These are phyloP conservation scores for Scytalidium lignicola DNA, from an alignment of 2,329 filamentous ascomycete genomes.

Conservation along the genomic window DNA sequence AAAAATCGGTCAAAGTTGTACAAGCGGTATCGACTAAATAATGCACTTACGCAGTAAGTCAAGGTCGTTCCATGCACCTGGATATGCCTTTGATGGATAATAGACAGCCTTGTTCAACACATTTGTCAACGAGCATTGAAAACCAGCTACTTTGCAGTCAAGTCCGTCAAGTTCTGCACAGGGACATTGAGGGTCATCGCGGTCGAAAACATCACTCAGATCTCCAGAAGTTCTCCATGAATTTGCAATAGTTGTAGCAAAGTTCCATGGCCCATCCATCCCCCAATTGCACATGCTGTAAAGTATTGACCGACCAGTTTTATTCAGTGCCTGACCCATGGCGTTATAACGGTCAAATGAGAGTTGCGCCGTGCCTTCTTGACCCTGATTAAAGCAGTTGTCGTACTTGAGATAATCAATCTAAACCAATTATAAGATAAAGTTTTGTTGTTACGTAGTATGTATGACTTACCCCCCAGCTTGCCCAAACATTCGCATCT, in stretches of 20 bases:
- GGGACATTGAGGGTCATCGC: slow-evolving; percentile 32
- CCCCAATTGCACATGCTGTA: slow-evolving; percentile 38
- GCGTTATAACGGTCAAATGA: slow-evolving; percentile 30
- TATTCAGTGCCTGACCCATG: slow-evolving; percentile 23
- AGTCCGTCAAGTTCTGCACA: slow-evolving; percentile 9
- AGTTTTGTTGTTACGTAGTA: not conserved
- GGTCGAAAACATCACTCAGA: slow-evolving; percentile 34
- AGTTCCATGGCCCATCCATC: slow-evolving; percentile 36
- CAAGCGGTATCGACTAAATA: not conserved
- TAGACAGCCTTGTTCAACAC: slow-evolving; percentile 24
- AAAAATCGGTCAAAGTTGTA: not conserved
- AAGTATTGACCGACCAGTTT: slow-evolving; percentile 23
- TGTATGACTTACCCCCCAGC: slow-evolving; percentile 32
- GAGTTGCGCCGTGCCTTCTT: slow-evolving; percentile 35
- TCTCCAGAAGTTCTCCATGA: slow-evolving; percentile 35
- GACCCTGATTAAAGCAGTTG: slow-evolving; percentile 47
- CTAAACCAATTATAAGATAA: not conserved
- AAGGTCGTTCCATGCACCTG: slow-evolving; percentile 29
- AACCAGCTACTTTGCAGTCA: not conserved
- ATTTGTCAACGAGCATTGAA: slow-evolving; percentile 24
- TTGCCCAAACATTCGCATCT: slow-evolving; percentile 43
- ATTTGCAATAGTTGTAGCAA: slow-evolving; percentile 29
- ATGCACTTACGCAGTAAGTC: slow-evolving; percentile 18
- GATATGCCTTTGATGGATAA: slow-evolving; percentile 23
- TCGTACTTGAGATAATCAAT: slow-evolving; percentile 46